Evolutionary conservation across 768 basidiomycete genomes (phyloP).

Genomic region (Neoboletus subvelutipes): DNA sequence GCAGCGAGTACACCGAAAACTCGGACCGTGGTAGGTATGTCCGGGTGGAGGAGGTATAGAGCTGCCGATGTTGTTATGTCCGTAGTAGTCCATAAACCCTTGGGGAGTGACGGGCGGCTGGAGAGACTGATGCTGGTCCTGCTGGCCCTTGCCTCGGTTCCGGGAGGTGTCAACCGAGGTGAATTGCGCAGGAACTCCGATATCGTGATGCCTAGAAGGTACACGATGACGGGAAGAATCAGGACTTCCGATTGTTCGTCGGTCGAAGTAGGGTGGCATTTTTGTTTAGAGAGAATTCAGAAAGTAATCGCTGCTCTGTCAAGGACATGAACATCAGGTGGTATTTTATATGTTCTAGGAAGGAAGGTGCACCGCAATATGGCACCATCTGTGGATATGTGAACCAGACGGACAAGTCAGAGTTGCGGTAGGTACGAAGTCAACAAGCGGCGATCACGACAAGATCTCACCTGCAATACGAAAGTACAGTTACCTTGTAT

Average conservation of each 20-base stretch:
- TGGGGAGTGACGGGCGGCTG: background rate
- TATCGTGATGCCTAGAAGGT: background rate
- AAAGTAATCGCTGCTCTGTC: background rate
- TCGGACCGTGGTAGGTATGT: background rate
- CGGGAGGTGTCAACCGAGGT: background rate
- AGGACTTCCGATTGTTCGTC: background rate
- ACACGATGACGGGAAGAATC: background rate
- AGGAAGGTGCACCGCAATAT: background rate
- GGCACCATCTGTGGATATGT: background rate
- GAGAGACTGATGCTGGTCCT: background rate
- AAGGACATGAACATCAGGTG: background rate
- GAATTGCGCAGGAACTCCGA: background rate
- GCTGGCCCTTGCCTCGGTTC: background rate
- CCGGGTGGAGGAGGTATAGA: slow-evolving; percentile 2
- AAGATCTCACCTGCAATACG: background rate
- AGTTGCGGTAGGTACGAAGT: background rate
- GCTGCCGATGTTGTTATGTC: background rate
- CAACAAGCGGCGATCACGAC: background rate
- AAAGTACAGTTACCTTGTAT: background rate
- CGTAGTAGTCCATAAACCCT: background rate
- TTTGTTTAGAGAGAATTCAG: background rate
- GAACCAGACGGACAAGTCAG: background rate
- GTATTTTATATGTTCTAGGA: slow-evolving; percentile 1
- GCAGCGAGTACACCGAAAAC: slow-evolving; percentile 18
- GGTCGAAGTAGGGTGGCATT: slow-evolving; percentile 12